These are phyloP conservation scores for Fusarium compactum DNA, from an alignment of 2,329 filamentous ascomycete species.

Conservation along the genomic window DNA sequence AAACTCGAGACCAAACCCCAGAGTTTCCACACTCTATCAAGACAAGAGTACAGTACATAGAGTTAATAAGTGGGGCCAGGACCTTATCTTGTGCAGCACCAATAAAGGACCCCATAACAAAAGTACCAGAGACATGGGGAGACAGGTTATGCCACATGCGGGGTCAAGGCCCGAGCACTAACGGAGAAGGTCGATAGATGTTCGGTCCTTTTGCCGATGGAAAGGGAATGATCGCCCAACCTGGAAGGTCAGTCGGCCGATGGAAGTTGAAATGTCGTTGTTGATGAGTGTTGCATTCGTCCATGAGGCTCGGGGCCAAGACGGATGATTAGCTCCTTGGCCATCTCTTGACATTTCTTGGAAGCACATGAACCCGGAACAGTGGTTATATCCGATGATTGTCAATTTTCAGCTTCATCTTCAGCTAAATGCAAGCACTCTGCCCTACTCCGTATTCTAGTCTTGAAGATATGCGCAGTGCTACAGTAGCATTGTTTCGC, in stretches of 20 bases:
- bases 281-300: not conserved
- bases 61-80: constrained; percentile 23
- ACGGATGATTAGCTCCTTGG: constrained; percentile 5
- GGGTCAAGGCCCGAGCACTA: constrained; percentile 34
- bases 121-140: constrained; percentile 24
- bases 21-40: constrained; percentile 12
- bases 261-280: not conserved
- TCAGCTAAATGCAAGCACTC: not conserved
- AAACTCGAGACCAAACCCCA: constrained; percentile 15
- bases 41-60: too few species aligned
- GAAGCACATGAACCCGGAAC: not conserved
- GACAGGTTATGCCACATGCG: constrained; percentile 27
- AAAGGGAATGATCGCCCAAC: constrained; percentile 14
- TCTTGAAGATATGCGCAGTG: not conserved
- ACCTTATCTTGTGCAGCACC: constrained; percentile 25
- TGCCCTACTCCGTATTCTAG: not conserved
- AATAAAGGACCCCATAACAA: constrained; percentile 17
- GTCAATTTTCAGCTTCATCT: not conserved
- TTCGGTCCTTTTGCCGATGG: constrained; percentile 36
- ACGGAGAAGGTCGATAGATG: constrained; percentile 8
- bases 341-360: constrained; percentile 8
- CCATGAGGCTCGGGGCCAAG: constrained; percentile 5
- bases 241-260: constrained; percentile 37
- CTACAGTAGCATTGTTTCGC: constrained; percentile 1
- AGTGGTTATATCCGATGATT: not conserved